Base-by-base conservation (phyloP, 768 basidiomycete species). In the Lentinula edodes region DNA sequence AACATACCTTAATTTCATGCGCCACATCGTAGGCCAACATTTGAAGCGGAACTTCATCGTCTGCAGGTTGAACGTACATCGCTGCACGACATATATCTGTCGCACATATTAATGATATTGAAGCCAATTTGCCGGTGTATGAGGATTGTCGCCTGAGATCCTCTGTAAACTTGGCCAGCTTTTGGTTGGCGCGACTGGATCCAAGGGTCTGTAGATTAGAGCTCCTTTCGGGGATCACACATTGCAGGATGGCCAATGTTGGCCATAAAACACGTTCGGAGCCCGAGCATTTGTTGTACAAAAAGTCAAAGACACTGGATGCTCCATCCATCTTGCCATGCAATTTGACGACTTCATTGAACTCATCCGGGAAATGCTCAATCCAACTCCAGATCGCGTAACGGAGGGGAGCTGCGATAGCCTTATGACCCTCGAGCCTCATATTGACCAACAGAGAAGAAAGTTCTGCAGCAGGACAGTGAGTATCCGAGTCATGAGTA, bases 371-470 rank as follows among this genome's bases (percentile, higher is more conserved):
- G 67, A 88, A 90, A 23, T 83, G 76, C 35, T 89, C 86, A 36
- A 95, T 86, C 93, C 93, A 96, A 64, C 89, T 93, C 93, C 94
- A 95, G 32, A 96, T 77, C 1, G 91, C 91, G 34, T 82, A 79
- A 20, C 92, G 84, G 39, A 96, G 79, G 32, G 89, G 84, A 32
- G 83, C 76, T 0, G 92, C 85, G 52, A 95, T 80, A 0, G 89
- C 86, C 13, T 82, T 72, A 61, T 93, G 91, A 0, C 87, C 83
- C 43, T 90, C 86, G 38, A 78, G 80, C 64, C 84, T 85, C 86
- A 96, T 89, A 68, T 89, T 90, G 23, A 95, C 84, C 34, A 96
- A 83, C 4, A 92, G 78, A 1, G 90, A 90, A 0, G 90, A 90
- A 1, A 95, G 69, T 69, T 95, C 94, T 90, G 67, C 7, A 16